Evolutionary conservation across 2,329 filamentous ascomycete genomes (phyloP), one percentile per base, ranked within the genome.

Genomic region (Daldinia sp.): DNA sequence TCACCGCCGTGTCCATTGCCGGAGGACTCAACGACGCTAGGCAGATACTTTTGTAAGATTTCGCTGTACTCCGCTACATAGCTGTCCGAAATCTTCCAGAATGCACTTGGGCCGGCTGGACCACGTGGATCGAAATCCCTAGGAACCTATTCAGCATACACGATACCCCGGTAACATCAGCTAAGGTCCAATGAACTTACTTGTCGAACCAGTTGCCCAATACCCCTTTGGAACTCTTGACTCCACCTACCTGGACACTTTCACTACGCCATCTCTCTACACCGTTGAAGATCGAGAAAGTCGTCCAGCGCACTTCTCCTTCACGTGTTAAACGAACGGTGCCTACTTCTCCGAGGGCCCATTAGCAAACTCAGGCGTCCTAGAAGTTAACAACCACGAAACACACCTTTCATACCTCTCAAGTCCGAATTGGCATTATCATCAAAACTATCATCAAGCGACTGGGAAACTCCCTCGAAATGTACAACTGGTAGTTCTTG

Each of bases 191-290:
- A 10, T 28, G 1, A 28, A 74, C 82, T 68, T 81, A 89, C 88
- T 89, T 90, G 74, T 93, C 91, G 74, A 93, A 94, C 92, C 92
- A 95, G 58, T 88, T 90, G 0, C 92, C 92, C 1, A 93, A 75
- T 0, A 93, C 88, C 0, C 92, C 92, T 6, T 91, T 84, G 6
- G 86, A 88, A 5, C 89, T 90, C 55, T 82, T 80, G 1, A 88
- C 74, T 0, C 92, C 92, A 10, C 92, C 92, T 4, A 94, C 79
- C 78, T 95, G 92, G 5, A 94, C 83, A 7, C 90, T 88, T 80
- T 95, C 92, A 74, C 89, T 92, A n/a, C 88, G 86, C 92, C 92
- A 94, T 23, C 91, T 83, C 74, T 92, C 89, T 71, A 92, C 85
- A 54, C 90, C 89, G 72, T 85, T 81, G 70, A 84, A 83, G 12